These are phyloP conservation scores for Auricularia heimuer DNA, from an alignment of 768 basidiomycete genomes.

Conservation along the genomic window DNA sequence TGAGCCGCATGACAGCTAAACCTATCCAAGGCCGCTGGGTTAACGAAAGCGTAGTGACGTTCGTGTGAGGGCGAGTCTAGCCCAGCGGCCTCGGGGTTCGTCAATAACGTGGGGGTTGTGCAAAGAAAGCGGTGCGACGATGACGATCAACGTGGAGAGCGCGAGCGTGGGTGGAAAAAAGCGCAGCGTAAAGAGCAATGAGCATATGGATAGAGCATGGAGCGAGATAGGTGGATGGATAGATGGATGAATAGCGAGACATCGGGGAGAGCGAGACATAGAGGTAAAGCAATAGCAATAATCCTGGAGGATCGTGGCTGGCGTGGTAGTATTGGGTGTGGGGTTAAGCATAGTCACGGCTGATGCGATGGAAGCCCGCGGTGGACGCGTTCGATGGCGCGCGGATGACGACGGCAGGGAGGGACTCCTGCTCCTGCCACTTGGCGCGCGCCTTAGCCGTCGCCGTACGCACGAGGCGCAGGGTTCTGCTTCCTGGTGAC, in stretches of 20 bases:
- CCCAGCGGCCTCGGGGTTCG: background rate
- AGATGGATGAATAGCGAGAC: background rate
- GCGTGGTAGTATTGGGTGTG: constrained; percentile 8
- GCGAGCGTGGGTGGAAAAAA: background rate
- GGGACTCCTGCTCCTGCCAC: constrained; percentile 43
- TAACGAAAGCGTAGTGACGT: background rate
- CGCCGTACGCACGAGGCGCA: constrained; percentile 52
- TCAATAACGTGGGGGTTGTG: background rate
- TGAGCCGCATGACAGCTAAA: background rate
- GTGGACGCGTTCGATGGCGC: constrained; percentile 46
- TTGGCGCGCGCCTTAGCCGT: constrained; percentile 51
- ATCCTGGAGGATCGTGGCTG: background rate
- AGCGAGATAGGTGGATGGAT: background rate
- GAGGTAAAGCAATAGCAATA: background rate
- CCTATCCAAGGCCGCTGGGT: background rate
- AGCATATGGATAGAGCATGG: background rate
- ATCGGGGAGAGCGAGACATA: constrained; percentile 3
- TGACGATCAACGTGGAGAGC: background rate
- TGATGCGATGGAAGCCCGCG: constrained; percentile 15
- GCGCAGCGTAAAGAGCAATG: background rate
- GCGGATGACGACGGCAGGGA: constrained; percentile 52
- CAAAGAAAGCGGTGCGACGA: too few relatives aligned
- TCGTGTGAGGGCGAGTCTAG: background rate
- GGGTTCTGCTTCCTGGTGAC: constrained; percentile 39
- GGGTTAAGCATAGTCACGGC: background rate